Evolutionary conservation across 108 stramenopile genomes (phyloP).

Genomic region (Chaetoceros muelleri): DNA sequence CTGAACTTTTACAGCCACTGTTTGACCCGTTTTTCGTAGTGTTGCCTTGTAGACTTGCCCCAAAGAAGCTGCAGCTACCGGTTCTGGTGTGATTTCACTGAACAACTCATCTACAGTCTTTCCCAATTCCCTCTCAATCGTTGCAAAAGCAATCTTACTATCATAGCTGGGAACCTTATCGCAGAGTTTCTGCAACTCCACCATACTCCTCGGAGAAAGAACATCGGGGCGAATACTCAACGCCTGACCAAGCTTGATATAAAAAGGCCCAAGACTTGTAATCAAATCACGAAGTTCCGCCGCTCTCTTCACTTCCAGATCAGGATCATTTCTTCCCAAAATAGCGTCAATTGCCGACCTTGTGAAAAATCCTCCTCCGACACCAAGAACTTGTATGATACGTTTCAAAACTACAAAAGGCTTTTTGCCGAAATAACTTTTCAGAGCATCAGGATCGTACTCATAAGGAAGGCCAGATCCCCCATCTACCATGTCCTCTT

Average conservation of each 20-base stretch:
- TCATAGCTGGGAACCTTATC: slow-evolving; percentile 91
- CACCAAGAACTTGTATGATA: slow-evolving; percentile 48
- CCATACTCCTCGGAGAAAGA: slow-evolving; percentile 81
- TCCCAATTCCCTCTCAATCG: slow-evolving; percentile 83
- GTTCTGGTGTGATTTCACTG: slow-evolving; percentile 83
- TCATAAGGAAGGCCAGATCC: slow-evolving; percentile 46
- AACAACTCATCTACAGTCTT: slow-evolving; percentile 72
- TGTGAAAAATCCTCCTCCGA: slow-evolving; percentile 46
- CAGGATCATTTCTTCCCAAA: slow-evolving; percentile 49
- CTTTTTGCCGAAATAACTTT: slow-evolving; percentile 67
- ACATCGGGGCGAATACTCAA: slow-evolving; percentile 89
- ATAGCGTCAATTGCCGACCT: slow-evolving; percentile 38
- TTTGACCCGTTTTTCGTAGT: slow-evolving; percentile 58
- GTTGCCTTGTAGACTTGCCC: slow-evolving; percentile 89
- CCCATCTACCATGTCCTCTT: slow-evolving; percentile 31
- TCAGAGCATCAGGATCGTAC: slow-evolving; percentile 75
- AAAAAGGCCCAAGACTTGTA: slow-evolving; percentile 86
- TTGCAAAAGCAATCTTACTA: slow-evolving; percentile 73
- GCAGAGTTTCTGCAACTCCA: slow-evolving; percentile 90
- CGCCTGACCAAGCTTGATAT: slow-evolving; percentile 85
- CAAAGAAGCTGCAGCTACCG: slow-evolving; percentile 86
- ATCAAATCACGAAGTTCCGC: slow-evolving; percentile 80
- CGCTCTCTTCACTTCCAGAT: slow-evolving; percentile 74
- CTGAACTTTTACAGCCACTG: slow-evolving; percentile 86
- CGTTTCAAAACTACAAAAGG: slow-evolving; percentile 60